Evolutionary conservation across 805 yeast species (phyloP).

Genomic region (Scheffersomyces coipomensis): DNA sequence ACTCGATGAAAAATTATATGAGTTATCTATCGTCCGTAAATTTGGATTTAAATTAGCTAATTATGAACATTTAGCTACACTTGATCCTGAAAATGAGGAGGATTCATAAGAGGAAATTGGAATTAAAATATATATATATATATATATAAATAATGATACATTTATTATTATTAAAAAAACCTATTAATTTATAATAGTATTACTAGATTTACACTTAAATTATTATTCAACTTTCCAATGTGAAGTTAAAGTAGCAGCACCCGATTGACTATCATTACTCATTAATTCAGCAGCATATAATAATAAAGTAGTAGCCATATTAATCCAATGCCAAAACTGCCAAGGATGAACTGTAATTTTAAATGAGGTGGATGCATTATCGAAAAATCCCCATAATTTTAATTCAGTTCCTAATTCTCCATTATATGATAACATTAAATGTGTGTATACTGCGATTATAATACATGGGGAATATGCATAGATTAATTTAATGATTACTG

Average conservation of each 20-base stretch:
- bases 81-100: too few relatives aligned
- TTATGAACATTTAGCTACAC: too few relatives aligned
- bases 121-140: too few relatives aligned
- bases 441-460: conserved; percentile 92
- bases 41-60: too few relatives aligned
- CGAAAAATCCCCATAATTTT: conserved; percentile 49
- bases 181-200: too few relatives aligned
- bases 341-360: conserved; percentile 60
- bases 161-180: too few relatives aligned
- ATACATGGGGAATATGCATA: conserved; percentile 93
- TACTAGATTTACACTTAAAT: too few relatives aligned
- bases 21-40: too few relatives aligned
- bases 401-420: conserved; percentile 68
- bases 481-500: conserved; percentile 41
- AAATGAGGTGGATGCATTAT: conserved; percentile 19
- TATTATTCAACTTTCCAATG: conserved; percentile 43
- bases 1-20: background rate
- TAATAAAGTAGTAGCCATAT: conserved; percentile 76
- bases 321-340: conserved; percentile 98
- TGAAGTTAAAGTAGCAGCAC: conserved; percentile 34
- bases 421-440: conserved; percentile 84
- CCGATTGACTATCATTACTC: conserved; percentile 29
- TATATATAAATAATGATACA: too few relatives aligned
- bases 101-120: too few relatives aligned
- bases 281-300: conserved; percentile 78